These are phyloP conservation scores for Neonectria punicea DNA, from an alignment of 2,329 filamentous ascomycete genomes.

Conservation along the genomic window DNA sequence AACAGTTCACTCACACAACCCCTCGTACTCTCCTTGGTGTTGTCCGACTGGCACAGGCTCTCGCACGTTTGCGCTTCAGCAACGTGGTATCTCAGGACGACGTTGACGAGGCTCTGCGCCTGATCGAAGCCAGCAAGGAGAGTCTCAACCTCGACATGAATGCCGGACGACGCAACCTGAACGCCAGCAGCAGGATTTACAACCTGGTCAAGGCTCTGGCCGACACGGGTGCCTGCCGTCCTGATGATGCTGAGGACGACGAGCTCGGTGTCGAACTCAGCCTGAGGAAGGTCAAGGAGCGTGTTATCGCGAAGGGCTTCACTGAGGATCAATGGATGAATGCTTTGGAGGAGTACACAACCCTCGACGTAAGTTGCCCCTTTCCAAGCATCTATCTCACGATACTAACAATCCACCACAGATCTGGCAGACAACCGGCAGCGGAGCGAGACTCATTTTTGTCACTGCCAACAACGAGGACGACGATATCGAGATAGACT, in stretches of 20 bases:
- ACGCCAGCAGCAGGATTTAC: constrained; percentile 90
- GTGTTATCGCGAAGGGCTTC: constrained; percentile 95
- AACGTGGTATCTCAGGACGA: constrained; percentile 88
- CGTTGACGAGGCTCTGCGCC: constrained; percentile 91
- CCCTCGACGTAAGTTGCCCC: constrained; percentile 80
- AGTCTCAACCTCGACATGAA: constrained; percentile 79
- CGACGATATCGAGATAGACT: constrained; percentile 60
- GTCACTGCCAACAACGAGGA: constrained; percentile 67
- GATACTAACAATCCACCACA: constrained; percentile 56
- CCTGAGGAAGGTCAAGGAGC: constrained; percentile 87
- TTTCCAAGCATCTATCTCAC: background rate
- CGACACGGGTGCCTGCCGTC: constrained; percentile 85
- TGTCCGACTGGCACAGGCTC: constrained; percentile 90
- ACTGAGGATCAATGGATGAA: constrained; percentile 91
- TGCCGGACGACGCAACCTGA: constrained; percentile 73
- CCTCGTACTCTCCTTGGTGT: constrained; percentile 93
- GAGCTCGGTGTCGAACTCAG: constrained; percentile 75
- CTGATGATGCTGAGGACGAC: constrained; percentile 71
- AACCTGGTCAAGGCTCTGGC: constrained; percentile 91
- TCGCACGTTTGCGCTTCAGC: constrained; percentile 91
- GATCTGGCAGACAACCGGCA: constrained; percentile 83
- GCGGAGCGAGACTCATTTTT: constrained; percentile 77
- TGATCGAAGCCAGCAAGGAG: constrained; percentile 94
- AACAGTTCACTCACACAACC: constrained; percentile 93
- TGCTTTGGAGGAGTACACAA: constrained; percentile 89